A percentile compares a stretch with the other conserved stretches of the same genome.
Evolutionary conservation across 2,329 filamentous ascomycete genomes (phyloP).

Genomic region (Aureobasidium sp.): DNA sequence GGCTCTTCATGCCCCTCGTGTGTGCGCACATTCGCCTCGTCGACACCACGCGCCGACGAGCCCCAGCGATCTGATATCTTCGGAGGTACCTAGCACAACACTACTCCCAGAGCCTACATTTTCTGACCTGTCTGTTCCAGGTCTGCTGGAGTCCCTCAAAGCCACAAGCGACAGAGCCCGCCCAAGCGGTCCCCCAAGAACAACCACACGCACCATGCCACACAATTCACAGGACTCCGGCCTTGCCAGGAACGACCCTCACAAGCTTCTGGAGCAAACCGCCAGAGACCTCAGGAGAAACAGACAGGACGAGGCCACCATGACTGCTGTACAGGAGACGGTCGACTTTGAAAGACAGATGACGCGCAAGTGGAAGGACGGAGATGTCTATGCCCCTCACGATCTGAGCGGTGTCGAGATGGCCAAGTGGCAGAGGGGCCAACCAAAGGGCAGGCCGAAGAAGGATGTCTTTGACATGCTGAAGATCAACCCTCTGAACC

Average conservation of each 20-base stretch:
- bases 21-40: slow-evolving; percentile 9
- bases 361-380: slow-evolving; percentile 63
- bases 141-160: slow-evolving; percentile 2
- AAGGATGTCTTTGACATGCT: slow-evolving; percentile 72
- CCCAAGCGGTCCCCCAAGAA: not conserved
- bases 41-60: not conserved
- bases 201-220: not conserved
- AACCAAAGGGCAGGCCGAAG: slow-evolving; percentile 40
- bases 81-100: not conserved
- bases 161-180: not conserved
- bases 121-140: not conserved
- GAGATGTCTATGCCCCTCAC: slow-evolving; percentile 86
- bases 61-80: not conserved
- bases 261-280: not conserved
- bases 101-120: not conserved
- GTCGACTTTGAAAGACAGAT: slow-evolving; percentile 55
- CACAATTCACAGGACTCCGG: not conserved
- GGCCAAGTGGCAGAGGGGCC: slow-evolving; percentile 65
- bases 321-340: slow-evolving; percentile 19
- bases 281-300: not conserved
- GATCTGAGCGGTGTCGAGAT: slow-evolving; percentile 75
- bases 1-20: not conserved
- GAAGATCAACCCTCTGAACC: slow-evolving; percentile 69
- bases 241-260: not conserved
- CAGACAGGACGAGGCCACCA: not conserved